phyloP scores from a whole-genome alignment of 345 rosid species.

The Garcia nutans region DNA sequence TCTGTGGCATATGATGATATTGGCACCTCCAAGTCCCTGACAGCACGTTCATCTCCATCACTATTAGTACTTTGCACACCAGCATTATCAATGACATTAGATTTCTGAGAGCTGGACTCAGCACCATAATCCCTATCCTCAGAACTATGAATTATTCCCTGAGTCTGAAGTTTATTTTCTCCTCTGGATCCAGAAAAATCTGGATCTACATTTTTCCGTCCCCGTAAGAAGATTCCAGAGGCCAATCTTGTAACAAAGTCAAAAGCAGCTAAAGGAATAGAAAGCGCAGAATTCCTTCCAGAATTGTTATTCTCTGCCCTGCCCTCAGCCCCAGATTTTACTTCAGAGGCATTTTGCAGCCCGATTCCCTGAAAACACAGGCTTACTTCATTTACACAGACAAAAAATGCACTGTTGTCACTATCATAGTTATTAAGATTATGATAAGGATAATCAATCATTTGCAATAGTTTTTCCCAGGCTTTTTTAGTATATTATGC shows the following conservation, averaged over 20 bases:
- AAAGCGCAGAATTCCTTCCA: conserved; percentile 67
- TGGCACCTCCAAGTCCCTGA: conserved; percentile 18
- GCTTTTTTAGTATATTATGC: neutral
- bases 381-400: conserved; percentile 23
- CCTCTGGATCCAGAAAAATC: conserved; percentile 41
- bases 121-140: conserved; percentile 40
- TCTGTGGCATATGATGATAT: conserved; percentile 37
- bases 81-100: conserved; percentile 33
- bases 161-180: conserved; percentile 43
- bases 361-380: conserved; percentile 51
- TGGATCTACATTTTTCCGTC: conserved; percentile 52
- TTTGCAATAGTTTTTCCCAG: neutral
- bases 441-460: neutral
- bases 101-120: conserved; percentile 46
- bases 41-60: conserved; percentile 34
- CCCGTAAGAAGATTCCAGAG: conserved; percentile 75
- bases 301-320: conserved; percentile 39
- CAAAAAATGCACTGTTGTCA: neutral
- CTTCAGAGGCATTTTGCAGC: conserved; percentile 31
- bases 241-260: conserved; percentile 84
- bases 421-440: conserved; percentile 5
- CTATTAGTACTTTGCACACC: conserved; percentile 34
- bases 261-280: conserved; percentile 86
- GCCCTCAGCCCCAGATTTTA: conserved; percentile 45
- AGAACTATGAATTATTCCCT: conserved; percentile 27